These are phyloP conservation scores for Beauveria sp. DNA, from an alignment of 2,329 filamentous ascomycete genomes.

Conservation along the genomic window DNA sequence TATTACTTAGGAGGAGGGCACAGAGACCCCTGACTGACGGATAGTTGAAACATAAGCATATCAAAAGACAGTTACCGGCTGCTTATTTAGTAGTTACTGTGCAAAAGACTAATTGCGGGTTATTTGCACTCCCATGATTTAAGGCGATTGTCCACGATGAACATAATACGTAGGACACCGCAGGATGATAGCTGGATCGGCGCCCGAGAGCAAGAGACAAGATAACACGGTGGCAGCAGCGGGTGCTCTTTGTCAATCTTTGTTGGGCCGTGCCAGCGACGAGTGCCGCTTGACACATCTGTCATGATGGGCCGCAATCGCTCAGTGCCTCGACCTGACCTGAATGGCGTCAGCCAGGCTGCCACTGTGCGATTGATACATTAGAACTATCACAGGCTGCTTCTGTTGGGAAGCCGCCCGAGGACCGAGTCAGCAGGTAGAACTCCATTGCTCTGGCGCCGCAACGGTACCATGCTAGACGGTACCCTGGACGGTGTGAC, in stretches of 20 bases:
- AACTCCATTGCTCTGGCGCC: not conserved
- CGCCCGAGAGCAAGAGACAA: not conserved
- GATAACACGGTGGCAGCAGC: not conserved
- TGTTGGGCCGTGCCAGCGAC: slow-evolving; percentile 3
- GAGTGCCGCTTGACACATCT: not conserved
- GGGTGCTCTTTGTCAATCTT: not conserved
- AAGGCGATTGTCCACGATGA: not conserved
- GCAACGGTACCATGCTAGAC: not conserved
- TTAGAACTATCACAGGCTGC: not conserved
- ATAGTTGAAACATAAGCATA: not conserved
- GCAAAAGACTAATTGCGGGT: too few species aligned
- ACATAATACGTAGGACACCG: too few species aligned
- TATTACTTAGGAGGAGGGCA: not conserved
- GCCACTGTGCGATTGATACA: slow-evolving; percentile 5
- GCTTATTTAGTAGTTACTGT: too few species aligned
- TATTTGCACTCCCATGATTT: too few species aligned
- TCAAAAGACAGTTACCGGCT: not conserved
- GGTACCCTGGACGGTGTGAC: not conserved
- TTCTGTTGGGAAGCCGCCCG: not conserved
- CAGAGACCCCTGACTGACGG: not conserved
- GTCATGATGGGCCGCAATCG: slow-evolving; percentile 3
- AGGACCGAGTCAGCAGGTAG: not conserved
- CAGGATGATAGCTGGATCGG: not conserved
- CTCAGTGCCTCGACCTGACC: not conserved
- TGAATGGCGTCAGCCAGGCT: slow-evolving; percentile 3